Evolutionary conservation across 768 basidiomycete species (phyloP), one percentile per base, ranked within the genome.

Genomic region (Lactarius hatsudake): DNA sequence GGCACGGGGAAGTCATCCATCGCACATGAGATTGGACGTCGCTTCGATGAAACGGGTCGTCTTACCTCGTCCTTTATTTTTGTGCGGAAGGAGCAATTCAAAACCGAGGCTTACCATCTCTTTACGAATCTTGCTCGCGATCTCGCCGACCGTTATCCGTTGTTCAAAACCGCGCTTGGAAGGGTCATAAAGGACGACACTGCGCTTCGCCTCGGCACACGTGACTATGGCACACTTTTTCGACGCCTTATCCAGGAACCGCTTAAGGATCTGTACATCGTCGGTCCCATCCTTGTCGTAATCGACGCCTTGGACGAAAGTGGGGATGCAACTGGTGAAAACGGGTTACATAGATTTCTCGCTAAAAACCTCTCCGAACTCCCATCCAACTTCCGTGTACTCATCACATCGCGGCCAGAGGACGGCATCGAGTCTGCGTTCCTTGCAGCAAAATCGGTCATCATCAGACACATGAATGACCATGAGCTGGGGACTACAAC

Each of bases 251-350:
- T 56, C 15, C 28, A 3, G 55, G 32, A 56, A 56, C 55, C 55
- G 20, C 55, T 56, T 32, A 30, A 7, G 30, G 30, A n/a, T 34
- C 17, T 34, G 17, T 10, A 5, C n/a, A 23, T 51, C n/a, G 48
- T 23, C 18, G 48, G n/a, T 12, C 48, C 48, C 12, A 51, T 51
- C 20, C 32, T 56, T 20, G 17, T 56, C 6, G 30, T 56, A 28
- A 56, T 56, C 8, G 55, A 56, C 28, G 54, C 54, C 54, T 55
- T 55, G 54, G 54, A 55, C 26, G 54, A 55, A 26, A 55, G 54
- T 6, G 55, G 55, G 10, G 55, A 56, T 5, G 38, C 38, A 42
- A 43, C 23, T 23, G 59, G 38, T 15, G 13, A 26, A 13, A 12
- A 17, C 23, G 40, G 59, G 2, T 30, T 59, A 6, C 59, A 59